Evolutionary conservation across 306 rosid species (phyloP).

Genomic region (Rosa multiflora): DNA sequence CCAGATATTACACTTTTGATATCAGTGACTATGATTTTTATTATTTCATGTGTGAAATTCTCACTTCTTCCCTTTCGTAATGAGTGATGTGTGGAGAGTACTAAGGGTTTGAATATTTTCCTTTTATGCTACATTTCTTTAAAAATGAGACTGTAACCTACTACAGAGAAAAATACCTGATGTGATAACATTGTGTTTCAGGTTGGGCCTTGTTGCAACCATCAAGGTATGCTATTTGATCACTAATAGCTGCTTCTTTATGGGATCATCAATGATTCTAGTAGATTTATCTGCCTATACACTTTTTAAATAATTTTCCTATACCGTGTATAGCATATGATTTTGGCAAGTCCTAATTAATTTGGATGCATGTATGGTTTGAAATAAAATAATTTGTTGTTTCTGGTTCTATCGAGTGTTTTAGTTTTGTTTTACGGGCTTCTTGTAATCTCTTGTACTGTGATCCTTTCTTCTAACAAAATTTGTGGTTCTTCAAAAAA

Average conservation of each 20-base stretch:
- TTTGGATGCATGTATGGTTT: no score
- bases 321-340: no score
- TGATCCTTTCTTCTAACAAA: neutral
- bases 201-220: slow-evolving; percentile 98
- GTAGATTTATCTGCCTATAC: neutral
- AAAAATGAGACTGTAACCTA: slow-evolving; percentile 6
- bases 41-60: neutral
- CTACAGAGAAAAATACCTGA: slow-evolving; percentile 29
- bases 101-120: neutral
- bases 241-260: neutral
- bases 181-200: slow-evolving; percentile 44
- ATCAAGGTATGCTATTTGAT: slow-evolving; percentile 66
- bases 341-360: no score
- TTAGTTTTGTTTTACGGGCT: neutral
- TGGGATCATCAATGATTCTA: neutral
- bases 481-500: neutral
- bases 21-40: neutral
- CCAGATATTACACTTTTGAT: neutral
- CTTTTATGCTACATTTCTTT: neutral
- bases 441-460: neutral
- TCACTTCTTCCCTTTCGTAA: neutral
- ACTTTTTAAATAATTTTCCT: no score
- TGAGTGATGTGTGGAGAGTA: neutral
- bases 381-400: neutral
- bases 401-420: neutral